A percentile compares a stretch with the other conserved stretches of the same genome.
phyloP scores from a whole-genome alignment of 1,139 yeast genomes.

The Kodamaea arcana region DNA sequence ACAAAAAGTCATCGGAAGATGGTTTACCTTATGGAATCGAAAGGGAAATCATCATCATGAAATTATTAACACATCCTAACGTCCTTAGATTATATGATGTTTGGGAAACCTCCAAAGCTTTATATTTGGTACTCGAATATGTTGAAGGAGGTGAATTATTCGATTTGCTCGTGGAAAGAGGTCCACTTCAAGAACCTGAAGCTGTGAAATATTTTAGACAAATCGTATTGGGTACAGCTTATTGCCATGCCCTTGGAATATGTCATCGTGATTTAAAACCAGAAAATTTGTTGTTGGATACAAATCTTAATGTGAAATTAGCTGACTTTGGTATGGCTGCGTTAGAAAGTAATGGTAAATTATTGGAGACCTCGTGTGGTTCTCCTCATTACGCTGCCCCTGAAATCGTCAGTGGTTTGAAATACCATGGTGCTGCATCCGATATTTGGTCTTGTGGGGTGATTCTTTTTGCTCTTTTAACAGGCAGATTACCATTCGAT shows the following conservation, averaged over 20 bases:
- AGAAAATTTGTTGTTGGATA: constrained; percentile 67
- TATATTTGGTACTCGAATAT: constrained; percentile 70
- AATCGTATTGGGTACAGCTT: constrained; percentile 73
- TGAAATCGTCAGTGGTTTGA: constrained; percentile 73
- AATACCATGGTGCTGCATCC: constrained; percentile 77
- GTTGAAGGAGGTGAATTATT: constrained; percentile 83
- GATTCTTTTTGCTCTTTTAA: constrained; percentile 67
- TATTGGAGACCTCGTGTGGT: constrained; percentile 77
- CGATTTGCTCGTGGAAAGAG: constrained; percentile 71
- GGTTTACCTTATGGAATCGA: constrained; percentile 79
- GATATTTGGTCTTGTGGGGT: constrained; percentile 90
- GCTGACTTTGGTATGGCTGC: constrained; percentile 93
- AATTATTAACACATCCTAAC: constrained; percentile 69
- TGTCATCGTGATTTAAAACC: constrained; percentile 83
- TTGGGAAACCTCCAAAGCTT: constrained; percentile 77
- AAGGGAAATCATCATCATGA: constrained; percentile 80
- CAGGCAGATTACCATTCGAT: constrained; percentile 80
- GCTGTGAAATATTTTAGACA: constrained; percentile 75
- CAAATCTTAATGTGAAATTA: constrained; percentile 62
- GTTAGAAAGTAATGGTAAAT: constrained; percentile 63
- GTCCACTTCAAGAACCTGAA: constrained; percentile 71
- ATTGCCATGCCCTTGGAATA: constrained; percentile 75
- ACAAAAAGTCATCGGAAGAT: constrained; percentile 33
- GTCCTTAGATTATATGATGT: constrained; percentile 75
- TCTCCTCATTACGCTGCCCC: constrained; percentile 89